Percentiles rank a stretch among this genome's conserved stretches.
These are phyloP conservation scores for Pseudocercospora eumusae DNA, from an alignment of 2,329 filamentous ascomycete genomes.

Conservation along the genomic window DNA sequence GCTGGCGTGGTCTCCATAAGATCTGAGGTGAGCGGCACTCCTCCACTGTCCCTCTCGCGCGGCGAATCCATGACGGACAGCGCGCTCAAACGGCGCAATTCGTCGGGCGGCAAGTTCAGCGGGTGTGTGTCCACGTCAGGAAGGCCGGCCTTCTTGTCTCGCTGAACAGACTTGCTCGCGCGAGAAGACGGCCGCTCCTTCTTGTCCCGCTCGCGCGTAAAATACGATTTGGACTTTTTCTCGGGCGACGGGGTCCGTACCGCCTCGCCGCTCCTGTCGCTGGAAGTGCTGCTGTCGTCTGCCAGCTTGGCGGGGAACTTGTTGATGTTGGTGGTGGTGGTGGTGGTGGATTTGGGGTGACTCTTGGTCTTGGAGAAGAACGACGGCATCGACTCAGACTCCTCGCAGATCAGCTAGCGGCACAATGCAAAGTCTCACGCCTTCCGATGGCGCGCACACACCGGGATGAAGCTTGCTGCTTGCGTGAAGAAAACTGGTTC, in stretches of 20 bases:
- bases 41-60: constrained; percentile 19
- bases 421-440: background rate
- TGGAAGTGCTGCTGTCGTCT: background rate
- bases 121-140: constrained; percentile 63
- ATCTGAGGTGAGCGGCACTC: constrained; percentile 26
- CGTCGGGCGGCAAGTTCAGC: constrained; percentile 85
- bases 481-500: background rate
- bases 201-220: constrained; percentile 33
- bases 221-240: constrained; percentile 28
- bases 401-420: background rate
- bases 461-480: background rate
- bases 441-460: background rate
- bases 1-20: constrained; percentile 40
- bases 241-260: constrained; percentile 21
- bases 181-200: constrained; percentile 30
- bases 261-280: background rate
- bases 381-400: background rate
- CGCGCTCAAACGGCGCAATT: constrained; percentile 73
- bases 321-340: background rate
- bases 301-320: background rate
- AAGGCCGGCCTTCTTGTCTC: constrained; percentile 44
- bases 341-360: background rate
- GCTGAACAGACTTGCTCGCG: constrained; percentile 30
- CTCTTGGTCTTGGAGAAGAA: background rate
- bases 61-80: constrained; percentile 45